Conservation (phyloP, 2,329 filamentous ascomycete species). For the Dothideomycetidae sp. region DNA sequence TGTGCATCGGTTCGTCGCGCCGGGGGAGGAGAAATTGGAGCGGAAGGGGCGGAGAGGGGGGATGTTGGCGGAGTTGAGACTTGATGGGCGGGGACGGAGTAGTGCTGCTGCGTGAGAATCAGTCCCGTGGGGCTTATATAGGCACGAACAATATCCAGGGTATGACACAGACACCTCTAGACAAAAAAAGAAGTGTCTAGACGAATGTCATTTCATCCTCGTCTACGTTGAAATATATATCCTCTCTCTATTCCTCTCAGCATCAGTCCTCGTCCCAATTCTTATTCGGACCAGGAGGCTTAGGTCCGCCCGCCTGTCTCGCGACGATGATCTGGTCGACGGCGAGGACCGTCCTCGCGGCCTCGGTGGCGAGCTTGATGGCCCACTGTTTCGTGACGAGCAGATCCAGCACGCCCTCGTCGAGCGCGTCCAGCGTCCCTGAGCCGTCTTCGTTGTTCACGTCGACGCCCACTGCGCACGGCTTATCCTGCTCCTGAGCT, state of each 20-base stretch:
- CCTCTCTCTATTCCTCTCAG: too few relatives aligned
- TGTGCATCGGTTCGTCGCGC: constrained; percentile 68
- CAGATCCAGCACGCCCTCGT: constrained; percentile 82
- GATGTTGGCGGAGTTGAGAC: constrained; percentile 16
- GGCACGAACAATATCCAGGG: too few relatives aligned
- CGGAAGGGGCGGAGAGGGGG: constrained; percentile 22
- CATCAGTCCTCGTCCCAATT: constrained; percentile 53
- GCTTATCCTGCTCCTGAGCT: constrained; percentile 53
- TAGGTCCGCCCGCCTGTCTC: constrained; percentile 89
- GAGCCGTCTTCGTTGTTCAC: constrained; percentile 74
- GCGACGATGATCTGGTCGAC: constrained; percentile 99
- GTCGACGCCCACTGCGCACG: constrained; percentile 87
- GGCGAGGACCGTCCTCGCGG: constrained; percentile 81
- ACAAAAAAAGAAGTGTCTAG: too few relatives aligned
- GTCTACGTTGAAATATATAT: too few relatives aligned
- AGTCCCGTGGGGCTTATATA: too few relatives aligned
- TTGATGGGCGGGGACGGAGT: too few relatives aligned
- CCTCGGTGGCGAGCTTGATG: constrained; percentile 90
- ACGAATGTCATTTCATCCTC: too few relatives aligned
- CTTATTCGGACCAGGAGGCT: constrained; percentile 87
- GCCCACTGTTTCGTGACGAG: constrained; percentile 91
- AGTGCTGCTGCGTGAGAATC: too few relatives aligned
- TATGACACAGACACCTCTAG: too few relatives aligned
- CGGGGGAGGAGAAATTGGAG: constrained; percentile 26
- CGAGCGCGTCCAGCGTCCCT: constrained; percentile 71